Evolutionary conservation across 805 yeast species (phyloP), one percentile per base, ranked within the genome.

Genomic region (Candida pini): DNA sequence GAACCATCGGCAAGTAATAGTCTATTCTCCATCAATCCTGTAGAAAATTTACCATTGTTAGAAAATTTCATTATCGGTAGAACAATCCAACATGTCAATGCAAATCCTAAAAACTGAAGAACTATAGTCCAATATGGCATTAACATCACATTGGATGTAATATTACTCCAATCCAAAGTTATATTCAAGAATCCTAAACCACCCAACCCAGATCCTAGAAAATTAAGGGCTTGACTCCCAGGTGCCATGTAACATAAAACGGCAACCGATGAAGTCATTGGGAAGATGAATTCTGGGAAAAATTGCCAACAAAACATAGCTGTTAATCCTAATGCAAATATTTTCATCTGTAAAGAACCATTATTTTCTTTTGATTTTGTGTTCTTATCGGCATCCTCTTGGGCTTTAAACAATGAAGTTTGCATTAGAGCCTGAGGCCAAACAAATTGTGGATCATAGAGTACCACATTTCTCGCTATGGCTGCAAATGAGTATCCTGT

Each of bases 371-470:
- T 4, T 15, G 18, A 12, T 34, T 35, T 47, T 5, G 6, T n/a
- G 6, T 49, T 18, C 32, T 18, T 9, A 24, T 35, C 39, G 14
- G 28, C 13, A 3, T 18, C 30, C 13, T 35, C 35, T 33, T 51
- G 54, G 0, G 64, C 51, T 29, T 59, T 63, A 38, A 68, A 59
- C 21, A 69, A 48, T 1, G 71, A 60, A 0, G 76, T 66, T 40
- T 71, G 76, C 78, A 71, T 71, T 35, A 71, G 54, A 2, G 76
- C 68, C 39, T 67, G 66, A 0, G 71, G 70, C 76, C 76, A 71
- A 8, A 64, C 53, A 39, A 69, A 68, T 31, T 68, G 67, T 0
- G 73, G 70, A 40, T 71, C 76, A 42, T 68, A 68, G 6, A 71
- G 48, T 16, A 71, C 64, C 26, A 66, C 54, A 26, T 57, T 51